Percentiles rank a stretch among this genome's conserved stretches.
Evolutionary conservation across 352 stramenopile genomes (phyloP).

Genomic region (Pythium periplocum): DNA sequence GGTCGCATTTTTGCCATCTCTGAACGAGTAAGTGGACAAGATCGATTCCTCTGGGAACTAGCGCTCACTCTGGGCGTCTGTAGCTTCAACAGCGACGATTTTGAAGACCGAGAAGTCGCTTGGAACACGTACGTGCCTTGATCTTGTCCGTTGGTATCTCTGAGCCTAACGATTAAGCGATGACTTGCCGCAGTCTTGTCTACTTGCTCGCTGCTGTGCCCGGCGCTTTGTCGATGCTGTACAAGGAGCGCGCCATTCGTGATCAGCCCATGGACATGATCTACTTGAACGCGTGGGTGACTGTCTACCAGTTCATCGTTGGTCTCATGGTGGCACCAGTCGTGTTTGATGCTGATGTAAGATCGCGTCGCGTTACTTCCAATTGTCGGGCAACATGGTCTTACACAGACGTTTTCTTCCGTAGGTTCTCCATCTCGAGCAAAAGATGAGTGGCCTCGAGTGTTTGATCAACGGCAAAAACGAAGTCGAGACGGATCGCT

Average conservation of each 20-base stretch:
- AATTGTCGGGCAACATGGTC: too few relatives aligned
- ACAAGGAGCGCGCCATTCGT: constrained; percentile 79
- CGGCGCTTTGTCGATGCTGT: constrained; percentile 78
- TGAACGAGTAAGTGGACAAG: constrained; percentile 50
- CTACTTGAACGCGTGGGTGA: constrained; percentile 85
- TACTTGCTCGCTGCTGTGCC: constrained; percentile 76
- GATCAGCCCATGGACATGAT: constrained; percentile 84
- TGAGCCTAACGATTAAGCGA: background rate
- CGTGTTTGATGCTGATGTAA: constrained; percentile 53
- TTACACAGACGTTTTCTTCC: constrained; percentile 19
- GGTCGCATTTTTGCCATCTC: constrained; percentile 68
- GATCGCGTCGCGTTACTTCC: too few relatives aligned
- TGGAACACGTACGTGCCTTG: constrained; percentile 64
- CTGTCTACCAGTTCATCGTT: constrained; percentile 81
- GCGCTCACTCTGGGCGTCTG: background rate
- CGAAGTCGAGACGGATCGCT: constrained; percentile 64
- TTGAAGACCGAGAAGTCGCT: constrained; percentile 65
- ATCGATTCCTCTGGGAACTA: too few relatives aligned
- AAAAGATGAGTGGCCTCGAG: constrained; percentile 74
- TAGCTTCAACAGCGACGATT: constrained; percentile 55
- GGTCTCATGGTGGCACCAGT: constrained; percentile 74
- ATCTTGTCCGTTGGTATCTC: constrained; percentile 2
- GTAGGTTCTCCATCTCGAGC: constrained; percentile 61
- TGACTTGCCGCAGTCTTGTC: constrained; percentile 26
- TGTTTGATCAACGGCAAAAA: constrained; percentile 75